These are phyloP conservation scores for Symbiodinium pilosum DNA, from an alignment of 73 alveolate genomes.

Conservation along the genomic window DNA sequence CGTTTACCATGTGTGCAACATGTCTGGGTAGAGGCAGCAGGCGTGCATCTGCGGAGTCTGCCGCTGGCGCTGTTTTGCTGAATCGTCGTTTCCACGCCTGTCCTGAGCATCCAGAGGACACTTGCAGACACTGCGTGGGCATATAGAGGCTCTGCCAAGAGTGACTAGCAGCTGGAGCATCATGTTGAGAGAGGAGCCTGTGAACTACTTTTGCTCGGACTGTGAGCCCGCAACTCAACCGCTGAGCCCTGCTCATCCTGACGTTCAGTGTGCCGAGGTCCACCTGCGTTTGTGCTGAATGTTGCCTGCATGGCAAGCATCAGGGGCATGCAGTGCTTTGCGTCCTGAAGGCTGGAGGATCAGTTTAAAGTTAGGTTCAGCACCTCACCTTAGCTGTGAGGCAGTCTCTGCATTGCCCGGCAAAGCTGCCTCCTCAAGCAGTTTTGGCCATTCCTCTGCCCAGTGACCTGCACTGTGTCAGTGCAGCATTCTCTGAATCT, in stretches of 20 bases:
- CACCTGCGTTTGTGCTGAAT: constrained; percentile 75
- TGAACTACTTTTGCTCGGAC: constrained; percentile 66
- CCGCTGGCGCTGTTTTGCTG: not conserved
- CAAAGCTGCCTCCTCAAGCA: not conserved
- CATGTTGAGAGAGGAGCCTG: constrained; percentile 75
- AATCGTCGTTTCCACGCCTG: constrained; percentile 34
- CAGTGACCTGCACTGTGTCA: not conserved
- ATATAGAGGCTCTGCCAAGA: too few species aligned
- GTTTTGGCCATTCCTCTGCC: not conserved
- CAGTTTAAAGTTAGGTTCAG: not conserved
- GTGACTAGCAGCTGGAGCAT: too few species aligned
- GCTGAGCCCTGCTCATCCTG: not conserved
- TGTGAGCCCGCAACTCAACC: constrained; percentile 26
- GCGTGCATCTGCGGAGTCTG: not conserved
- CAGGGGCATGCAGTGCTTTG: constrained; percentile 52
- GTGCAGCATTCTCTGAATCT: not conserved
- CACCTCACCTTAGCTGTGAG: not conserved
- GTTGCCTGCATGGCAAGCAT: constrained; percentile 76
- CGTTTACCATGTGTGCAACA: too few species aligned
- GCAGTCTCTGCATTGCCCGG: not conserved
- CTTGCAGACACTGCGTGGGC: too few species aligned
- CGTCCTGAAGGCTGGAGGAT: constrained; percentile 9
- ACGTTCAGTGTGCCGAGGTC: not conserved
- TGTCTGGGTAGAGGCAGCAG: too few species aligned
- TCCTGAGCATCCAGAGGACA: constrained; percentile 57